A percentile compares a stretch with the other conserved stretches of the same genome.
Evolutionary conservation across 2,329 filamentous ascomycete genomes (phyloP).

Genomic region (Pseudogymnoascus sp.): DNA sequence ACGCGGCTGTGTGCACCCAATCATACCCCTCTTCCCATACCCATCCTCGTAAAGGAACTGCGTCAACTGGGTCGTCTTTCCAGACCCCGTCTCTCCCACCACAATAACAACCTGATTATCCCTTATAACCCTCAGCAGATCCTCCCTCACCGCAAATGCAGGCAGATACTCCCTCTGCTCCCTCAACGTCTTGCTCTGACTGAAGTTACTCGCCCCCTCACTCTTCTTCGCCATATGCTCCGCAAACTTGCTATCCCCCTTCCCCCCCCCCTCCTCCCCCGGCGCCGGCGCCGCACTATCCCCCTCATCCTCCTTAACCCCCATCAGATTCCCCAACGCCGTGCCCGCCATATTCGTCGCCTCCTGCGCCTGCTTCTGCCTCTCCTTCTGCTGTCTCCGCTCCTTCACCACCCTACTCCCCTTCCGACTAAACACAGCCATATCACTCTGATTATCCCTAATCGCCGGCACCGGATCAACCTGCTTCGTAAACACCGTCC

Average conservation of each 20-base stretch:
- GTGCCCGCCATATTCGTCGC: conserved; percentile 91
- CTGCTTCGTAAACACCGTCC: conserved; percentile 95
- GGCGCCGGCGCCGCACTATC: conserved; percentile 78
- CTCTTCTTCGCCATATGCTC: conserved; percentile 75
- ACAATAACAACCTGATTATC: conserved; percentile 98
- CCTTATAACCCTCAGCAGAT: conserved; percentile 80
- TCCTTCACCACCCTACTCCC: conserved; percentile 91
- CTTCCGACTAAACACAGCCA: conserved; percentile 96
- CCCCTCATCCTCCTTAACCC: conserved; percentile 84
- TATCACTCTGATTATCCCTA: conserved; percentile 89
- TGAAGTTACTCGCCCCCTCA: conserved; percentile 83
- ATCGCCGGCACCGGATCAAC: conserved; percentile 90
- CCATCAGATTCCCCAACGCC: conserved; percentile 88
- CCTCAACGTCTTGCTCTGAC: conserved; percentile 77
- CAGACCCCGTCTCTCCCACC: conserved; percentile 93
- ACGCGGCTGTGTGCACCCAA: conserved; percentile 91
- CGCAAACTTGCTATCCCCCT: conserved; percentile 69
- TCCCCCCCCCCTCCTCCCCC: conserved; percentile 60
- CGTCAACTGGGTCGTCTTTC: conserved; percentile 94
- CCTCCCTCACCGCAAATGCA: conserved; percentile 92
- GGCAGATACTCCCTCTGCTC: conserved; percentile 92
- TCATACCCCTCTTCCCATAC: conserved; percentile 79
- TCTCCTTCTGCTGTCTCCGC: conserved; percentile 81
- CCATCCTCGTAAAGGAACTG: conserved; percentile 96
- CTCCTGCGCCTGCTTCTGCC: conserved; percentile 89